Evolutionary conservation across 345 rosid species (phyloP).

Genomic region (Eucalyptus paniculata): DNA sequence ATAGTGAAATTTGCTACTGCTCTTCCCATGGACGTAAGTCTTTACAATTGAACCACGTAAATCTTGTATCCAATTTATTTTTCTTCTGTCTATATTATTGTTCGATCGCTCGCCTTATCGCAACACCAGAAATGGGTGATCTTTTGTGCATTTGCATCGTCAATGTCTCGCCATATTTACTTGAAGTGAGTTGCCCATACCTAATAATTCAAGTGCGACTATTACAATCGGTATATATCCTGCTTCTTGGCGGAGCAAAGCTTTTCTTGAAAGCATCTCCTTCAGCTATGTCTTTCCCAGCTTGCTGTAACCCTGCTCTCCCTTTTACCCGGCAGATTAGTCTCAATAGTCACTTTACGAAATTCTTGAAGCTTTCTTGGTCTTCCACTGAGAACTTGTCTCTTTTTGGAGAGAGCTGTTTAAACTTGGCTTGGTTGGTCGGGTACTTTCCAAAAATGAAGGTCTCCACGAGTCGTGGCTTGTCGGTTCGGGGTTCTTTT

Average conservation of each 20-base stretch:
- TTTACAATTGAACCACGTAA: no score
- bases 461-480: neutral
- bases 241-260: neutral
- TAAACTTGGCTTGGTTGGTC: neutral
- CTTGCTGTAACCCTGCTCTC: neutral
- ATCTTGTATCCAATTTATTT: no score
- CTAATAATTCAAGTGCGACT: neutral
- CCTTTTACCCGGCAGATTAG: neutral
- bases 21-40: no score
- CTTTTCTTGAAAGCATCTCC: neutral
- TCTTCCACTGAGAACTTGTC: neutral
- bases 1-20: fast-evolving
- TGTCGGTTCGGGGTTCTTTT: neutral
- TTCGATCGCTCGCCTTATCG: no score
- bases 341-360: neutral
- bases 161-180: neutral
- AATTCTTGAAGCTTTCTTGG: neutral
- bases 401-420: neutral
- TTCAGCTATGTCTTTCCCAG: neutral
- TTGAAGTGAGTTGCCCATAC: neutral
- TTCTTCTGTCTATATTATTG: no score
- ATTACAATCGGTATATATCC: neutral
- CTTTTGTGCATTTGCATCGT: neutral
- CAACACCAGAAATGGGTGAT: neutral
- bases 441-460: neutral